These are phyloP conservation scores for Enterocytospora artemiae DNA, from an alignment of 371 early-diverging fungal species.

Conservation along the genomic window DNA sequence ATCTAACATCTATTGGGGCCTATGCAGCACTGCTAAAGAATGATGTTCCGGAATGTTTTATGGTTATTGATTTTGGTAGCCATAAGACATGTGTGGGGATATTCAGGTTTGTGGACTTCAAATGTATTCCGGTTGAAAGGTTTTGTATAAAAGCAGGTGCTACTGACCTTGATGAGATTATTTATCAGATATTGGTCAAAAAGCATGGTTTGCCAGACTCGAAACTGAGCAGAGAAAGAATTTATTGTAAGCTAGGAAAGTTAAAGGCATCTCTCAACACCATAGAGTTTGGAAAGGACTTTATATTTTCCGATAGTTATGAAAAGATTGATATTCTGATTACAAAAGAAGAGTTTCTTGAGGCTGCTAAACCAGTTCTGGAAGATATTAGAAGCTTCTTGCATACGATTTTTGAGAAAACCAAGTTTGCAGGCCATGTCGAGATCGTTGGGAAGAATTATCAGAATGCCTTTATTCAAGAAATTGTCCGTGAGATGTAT, in stretches of 20 bases:
- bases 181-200: conserved; percentile 27
- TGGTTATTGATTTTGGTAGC: conserved; percentile 48
- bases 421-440: conserved; percentile 4
- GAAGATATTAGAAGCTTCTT: conserved; percentile 39
- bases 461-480: conserved; percentile 28
- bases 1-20: conserved; percentile 35
- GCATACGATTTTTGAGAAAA: conserved; percentile 9
- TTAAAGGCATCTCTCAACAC: conserved; percentile 42
- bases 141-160: conserved; percentile 36
- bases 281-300: conserved; percentile 6
- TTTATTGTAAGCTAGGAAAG: conserved; percentile 26
- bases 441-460: conserved; percentile 50
- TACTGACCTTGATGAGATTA: conserved; percentile 43
- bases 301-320: conserved; percentile 29
- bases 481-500: conserved; percentile 34
- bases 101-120: conserved; percentile 36
- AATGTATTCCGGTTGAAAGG: conserved; percentile 22
- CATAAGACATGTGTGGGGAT: conserved; percentile 34
- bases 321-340: conserved; percentile 21
- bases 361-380: conserved; percentile 7
- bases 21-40: conserved; percentile 30
- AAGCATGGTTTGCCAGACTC: conserved; percentile 33
- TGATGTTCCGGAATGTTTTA: conserved; percentile 25
- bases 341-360: conserved; percentile 33
- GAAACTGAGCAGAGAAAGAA: conserved; percentile 18